Evolutionary conservation across 768 basidiomycete genomes (phyloP), one percentile per base, ranked within the genome.

Genomic region (Sistotremastrum niveocremeum): DNA sequence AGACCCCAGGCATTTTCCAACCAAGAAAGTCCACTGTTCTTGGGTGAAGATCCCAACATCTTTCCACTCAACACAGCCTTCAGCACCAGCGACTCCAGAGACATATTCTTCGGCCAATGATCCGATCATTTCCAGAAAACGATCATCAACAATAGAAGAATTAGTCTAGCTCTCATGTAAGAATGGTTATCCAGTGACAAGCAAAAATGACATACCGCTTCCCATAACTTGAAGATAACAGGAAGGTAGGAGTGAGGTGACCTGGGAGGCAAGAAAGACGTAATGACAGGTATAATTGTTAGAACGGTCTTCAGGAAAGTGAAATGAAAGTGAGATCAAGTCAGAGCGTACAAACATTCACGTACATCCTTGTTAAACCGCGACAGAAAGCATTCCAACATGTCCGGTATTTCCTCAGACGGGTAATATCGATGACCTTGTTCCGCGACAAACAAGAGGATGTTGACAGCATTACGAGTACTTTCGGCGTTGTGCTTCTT

Each of bases 11-110:
- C 84, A 82, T 60, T 91, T 93, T 34, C 79, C 79, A 51, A 91
- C 74, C 42, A 98, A 65, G 30, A 83, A 67, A 46, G 77, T 76
- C 79, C 89, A 97, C 61, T 97, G 80, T 38, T 74, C 68, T 47
- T 87, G 74, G 4, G 76, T 80, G 76, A 89, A 91, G 46, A 98
- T 91, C 8, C 93, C 93, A 34, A 97, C 73, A 52, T 87, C 84
- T 59, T 81, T 82, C 79, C 79, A 83, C 46, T 65, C 62, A 6
- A 77, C 72, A 36, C 72, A 70, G 42, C 72, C 75, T 53, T 76
- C 72, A 42, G 61, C 60, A n/a, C 76, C 74, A 36, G 59, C 57
- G 20, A 69, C 62, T 12, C 81, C 80, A 20, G 75, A 62, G 28
- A 81, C 69, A 55, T 86, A 79, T 55, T 84, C 79, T 58, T 84